These are phyloP conservation scores for Arthrinium phaeospermum DNA, from an alignment of 2,329 filamentous ascomycete species.

Conservation along the genomic window DNA sequence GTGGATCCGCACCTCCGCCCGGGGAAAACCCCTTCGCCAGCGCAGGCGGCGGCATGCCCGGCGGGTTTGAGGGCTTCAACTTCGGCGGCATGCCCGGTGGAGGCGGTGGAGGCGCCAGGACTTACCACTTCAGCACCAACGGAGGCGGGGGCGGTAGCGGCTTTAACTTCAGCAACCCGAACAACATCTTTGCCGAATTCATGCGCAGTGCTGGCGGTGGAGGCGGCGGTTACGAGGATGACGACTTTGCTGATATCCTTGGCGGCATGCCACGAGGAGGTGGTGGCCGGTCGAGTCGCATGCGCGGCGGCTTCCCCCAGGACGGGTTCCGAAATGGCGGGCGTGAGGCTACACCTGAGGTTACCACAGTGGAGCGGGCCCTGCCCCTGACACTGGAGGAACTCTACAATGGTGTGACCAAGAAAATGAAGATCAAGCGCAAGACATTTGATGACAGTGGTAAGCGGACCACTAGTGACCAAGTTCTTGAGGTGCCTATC, in stretches of 20 bases:
- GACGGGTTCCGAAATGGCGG: slow-evolving; percentile 37
- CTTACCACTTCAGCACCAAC: slow-evolving; percentile 69
- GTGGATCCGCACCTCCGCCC: slow-evolving; percentile 65
- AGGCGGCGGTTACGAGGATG: slow-evolving; percentile 29
- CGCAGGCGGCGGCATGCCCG: slow-evolving; percentile 58
- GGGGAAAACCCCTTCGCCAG: slow-evolving; percentile 67
- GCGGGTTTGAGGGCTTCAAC: slow-evolving; percentile 60
- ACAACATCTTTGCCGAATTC: slow-evolving; percentile 87
- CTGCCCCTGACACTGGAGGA: slow-evolving; percentile 86
- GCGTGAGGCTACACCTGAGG: slow-evolving; percentile 74
- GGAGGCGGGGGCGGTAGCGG: slow-evolving; percentile 56
- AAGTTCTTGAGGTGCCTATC: slow-evolving; percentile 92
- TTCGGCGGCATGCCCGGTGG: slow-evolving; percentile 49
- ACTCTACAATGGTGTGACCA: slow-evolving; percentile 82
- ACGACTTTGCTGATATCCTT: slow-evolving; percentile 40
- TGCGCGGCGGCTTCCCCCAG: slow-evolving; percentile 43
- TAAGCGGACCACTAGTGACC: slow-evolving; percentile 85
- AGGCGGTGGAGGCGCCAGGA: slow-evolving; percentile 54
- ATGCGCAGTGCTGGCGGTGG: slow-evolving; percentile 61
- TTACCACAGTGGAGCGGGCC: slow-evolving; percentile 87
- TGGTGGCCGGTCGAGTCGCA: slow-evolving; percentile 38
- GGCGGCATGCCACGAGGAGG: slow-evolving; percentile 45
- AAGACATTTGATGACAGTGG: slow-evolving; percentile 90
- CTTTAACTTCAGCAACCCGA: slow-evolving; percentile 83
- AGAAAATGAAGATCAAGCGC: slow-evolving; percentile 98